A percentile compares a stretch with the other conserved stretches of the same genome.
These are phyloP conservation scores for Grosmannia serpens DNA, from an alignment of 2,329 filamentous ascomycete species.

Conservation along the genomic window DNA sequence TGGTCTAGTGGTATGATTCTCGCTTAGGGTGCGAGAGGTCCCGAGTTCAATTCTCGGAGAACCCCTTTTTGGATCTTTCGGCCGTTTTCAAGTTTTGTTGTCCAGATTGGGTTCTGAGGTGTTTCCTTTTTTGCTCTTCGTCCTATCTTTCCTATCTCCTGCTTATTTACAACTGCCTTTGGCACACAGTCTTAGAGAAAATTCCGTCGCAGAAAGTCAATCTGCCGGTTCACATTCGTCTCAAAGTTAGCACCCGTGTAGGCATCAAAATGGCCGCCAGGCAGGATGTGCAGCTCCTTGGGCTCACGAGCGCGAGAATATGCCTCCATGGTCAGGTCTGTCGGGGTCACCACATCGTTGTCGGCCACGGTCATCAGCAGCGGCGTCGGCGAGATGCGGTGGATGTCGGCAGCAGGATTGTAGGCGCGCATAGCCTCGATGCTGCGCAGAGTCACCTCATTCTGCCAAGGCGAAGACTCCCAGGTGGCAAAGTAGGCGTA, in stretches of 20 bases:
- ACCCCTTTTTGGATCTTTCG: background rate
- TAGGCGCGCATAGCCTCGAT: constrained; percentile 13
- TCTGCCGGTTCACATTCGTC: background rate
- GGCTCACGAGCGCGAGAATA: constrained; percentile 25
- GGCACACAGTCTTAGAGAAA: background rate
- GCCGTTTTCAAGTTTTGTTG: no score
- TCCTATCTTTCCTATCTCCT: background rate
- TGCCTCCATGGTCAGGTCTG: constrained; percentile 22
- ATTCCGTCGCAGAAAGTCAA: constrained; percentile 1
- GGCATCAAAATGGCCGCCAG: constrained; percentile 27
- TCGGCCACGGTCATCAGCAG: constrained; percentile 17
- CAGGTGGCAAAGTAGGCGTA: constrained; percentile 10
- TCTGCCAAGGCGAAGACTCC: constrained; percentile 22
- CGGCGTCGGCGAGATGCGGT: constrained; percentile 25
- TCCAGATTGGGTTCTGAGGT: no score
- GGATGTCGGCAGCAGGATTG: constrained; percentile 19
- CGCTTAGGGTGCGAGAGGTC: constrained; percentile 38
- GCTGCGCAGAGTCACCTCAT: constrained; percentile 18
- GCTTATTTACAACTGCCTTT: no score
- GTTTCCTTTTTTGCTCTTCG: background rate
- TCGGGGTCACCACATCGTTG: constrained; percentile 18
- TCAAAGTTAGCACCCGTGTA: constrained; percentile 13
- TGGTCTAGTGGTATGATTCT: constrained; percentile 54
- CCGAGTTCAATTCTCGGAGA: constrained; percentile 6
- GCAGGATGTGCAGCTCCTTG: constrained; percentile 24